A percentile compares a stretch with the other conserved stretches of the same genome.
Evolutionary conservation across 129 eudicot genomes (phyloP).

Genomic region (Tanacetum coccineum): DNA sequence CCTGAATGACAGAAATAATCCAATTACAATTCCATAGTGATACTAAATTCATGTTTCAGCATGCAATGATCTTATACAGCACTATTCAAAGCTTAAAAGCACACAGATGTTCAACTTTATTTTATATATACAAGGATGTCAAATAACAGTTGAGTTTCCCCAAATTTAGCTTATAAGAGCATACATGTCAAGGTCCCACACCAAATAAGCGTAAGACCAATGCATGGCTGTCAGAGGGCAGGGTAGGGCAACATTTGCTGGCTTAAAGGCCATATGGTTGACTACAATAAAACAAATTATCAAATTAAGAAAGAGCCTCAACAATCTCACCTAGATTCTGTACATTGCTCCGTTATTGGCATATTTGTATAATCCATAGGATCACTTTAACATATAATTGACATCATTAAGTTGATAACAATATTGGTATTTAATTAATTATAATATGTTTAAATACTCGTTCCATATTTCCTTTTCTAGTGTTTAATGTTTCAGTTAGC

Average conservation of each 20-base stretch:
- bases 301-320: neutral
- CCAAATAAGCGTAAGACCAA: no score
- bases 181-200: slow-evolving; percentile 1
- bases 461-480: no score
- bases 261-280: no score
- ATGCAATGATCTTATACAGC: slow-evolving; percentile 13
- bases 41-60: neutral
- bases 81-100: slow-evolving; percentile 5
- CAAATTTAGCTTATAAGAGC: no score
- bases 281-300: no score
- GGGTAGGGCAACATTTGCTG: no score
- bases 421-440: no score
- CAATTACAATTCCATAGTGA: neutral
- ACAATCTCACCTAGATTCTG: slow-evolving; percentile 3
- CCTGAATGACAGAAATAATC: slow-evolving; percentile 35
- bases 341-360: neutral
- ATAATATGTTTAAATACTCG: no score
- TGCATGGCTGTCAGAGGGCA: no score
- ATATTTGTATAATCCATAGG: slow-evolving; percentile 1
- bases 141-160: no score
- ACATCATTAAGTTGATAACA: neutral
- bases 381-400: slow-evolving; percentile 17
- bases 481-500: neutral
- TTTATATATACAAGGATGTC: no score
- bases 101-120: neutral